Conservation (phyloP, 2,329 filamentous ascomycete genomes). For the Colletotrichum chlorophyti region DNA sequence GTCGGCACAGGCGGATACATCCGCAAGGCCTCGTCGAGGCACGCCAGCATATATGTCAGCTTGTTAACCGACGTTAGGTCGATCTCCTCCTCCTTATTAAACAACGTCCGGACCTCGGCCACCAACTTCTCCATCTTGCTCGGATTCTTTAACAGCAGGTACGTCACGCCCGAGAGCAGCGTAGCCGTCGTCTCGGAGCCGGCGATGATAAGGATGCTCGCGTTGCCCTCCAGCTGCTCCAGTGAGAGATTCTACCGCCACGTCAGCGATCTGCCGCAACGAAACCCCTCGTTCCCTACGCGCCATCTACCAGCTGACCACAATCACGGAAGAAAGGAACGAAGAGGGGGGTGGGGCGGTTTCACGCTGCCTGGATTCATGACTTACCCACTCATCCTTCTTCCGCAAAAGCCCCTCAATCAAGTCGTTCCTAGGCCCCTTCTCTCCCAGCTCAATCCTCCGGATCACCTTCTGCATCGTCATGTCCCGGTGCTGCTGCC, state of each 20-base stretch:
- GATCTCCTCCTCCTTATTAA: slow-evolving; percentile 44
- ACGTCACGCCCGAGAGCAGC: slow-evolving; percentile 35
- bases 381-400: slow-evolving; percentile 26
- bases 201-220: slow-evolving; percentile 34
- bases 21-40: slow-evolving; percentile 49
- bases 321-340: neutral
- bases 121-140: slow-evolving; percentile 38
- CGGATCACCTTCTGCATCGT: slow-evolving; percentile 20
- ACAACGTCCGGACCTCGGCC: slow-evolving; percentile 45
- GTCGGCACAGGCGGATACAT: slow-evolving; percentile 42
- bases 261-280: neutral
- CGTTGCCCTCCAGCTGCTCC: slow-evolving; percentile 25
- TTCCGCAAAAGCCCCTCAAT: slow-evolving; percentile 29
- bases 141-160: slow-evolving; percentile 39
- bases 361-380: too few relatives aligned
- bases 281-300: too few relatives aligned
- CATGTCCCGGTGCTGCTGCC: neutral
- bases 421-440: slow-evolving; percentile 13
- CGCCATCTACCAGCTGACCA: too few relatives aligned
- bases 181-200: slow-evolving; percentile 44
- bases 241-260: slow-evolving; percentile 8
- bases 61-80: slow-evolving; percentile 37
- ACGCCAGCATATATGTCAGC: slow-evolving; percentile 46
- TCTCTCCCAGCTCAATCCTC: slow-evolving; percentile 25
- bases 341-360: neutral